Percentiles rank a stretch among this genome's conserved stretches.
Evolutionary conservation across 1,139 yeast species (phyloP).

Genomic region (Geotrichum cucujoidarum): DNA sequence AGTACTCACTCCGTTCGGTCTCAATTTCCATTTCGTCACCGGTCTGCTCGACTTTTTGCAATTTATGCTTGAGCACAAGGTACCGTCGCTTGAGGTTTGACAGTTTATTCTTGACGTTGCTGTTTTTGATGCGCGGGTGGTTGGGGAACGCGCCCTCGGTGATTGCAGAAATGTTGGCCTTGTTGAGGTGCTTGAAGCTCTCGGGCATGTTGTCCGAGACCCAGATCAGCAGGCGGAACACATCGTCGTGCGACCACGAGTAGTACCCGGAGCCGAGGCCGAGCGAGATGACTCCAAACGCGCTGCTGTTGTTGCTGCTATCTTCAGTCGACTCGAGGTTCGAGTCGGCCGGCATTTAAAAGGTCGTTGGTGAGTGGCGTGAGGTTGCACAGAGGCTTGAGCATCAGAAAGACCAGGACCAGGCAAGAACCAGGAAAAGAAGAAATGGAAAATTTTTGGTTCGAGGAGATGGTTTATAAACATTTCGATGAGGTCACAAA

Average conservation of each 20-base stretch:
- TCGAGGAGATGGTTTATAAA: too few relatives aligned
- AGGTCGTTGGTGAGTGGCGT: too few relatives aligned
- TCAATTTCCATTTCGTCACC: constrained; percentile 2
- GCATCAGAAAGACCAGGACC: neutral
- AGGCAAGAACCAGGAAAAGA: too few relatives aligned
- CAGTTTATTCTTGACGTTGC: constrained; percentile 15
- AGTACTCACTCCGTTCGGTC: constrained; percentile 6
- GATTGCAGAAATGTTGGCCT: constrained; percentile 11
- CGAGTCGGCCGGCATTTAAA: constrained; percentile 9
- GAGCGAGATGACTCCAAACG: neutral
- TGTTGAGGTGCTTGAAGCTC: constrained; percentile 15
- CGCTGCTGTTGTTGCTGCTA: neutral
- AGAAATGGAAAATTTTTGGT: too few relatives aligned
- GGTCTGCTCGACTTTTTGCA: constrained; percentile 1
- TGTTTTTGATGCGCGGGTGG: constrained; percentile 10
- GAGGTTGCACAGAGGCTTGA: too few relatives aligned
- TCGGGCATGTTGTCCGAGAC: constrained; percentile 13
- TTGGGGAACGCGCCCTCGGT: constrained; percentile 14
- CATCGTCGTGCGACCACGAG: constrained; percentile 16
- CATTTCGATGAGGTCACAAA: too few relatives aligned
- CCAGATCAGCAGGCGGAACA: constrained; percentile 7
- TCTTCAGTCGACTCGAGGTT: neutral
- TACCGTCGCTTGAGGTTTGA: constrained; percentile 13
- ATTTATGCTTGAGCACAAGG: constrained; percentile 5
- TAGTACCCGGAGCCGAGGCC: constrained; percentile 10